Evolutionary conservation across 106 monocot genomes (phyloP), one percentile per base, ranked within the genome.

Genomic region (Xerophyta viscosa): DNA sequence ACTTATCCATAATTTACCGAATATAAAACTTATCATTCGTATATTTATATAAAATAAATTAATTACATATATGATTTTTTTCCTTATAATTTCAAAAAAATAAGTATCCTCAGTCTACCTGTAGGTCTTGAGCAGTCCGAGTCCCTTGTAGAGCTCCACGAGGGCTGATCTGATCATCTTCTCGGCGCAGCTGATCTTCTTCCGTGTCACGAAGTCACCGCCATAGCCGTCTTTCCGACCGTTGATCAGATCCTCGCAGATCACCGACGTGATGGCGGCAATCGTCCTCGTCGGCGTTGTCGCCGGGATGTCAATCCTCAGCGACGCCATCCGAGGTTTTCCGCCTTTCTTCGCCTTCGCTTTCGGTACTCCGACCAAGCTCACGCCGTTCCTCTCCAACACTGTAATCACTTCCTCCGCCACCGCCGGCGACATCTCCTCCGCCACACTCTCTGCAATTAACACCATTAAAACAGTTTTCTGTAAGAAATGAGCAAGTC

Each of bases 171-270:
- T 45, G 56, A 99, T 90, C 65, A 86, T 86, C 70, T 99, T 99
- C 68, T 90, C 90, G 0, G 98, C 98, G 44, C 72, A 71, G 64
- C 86, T 86, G 23, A 99, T 79, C 86, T 90, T 99, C 76, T 75
- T 90, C 26, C 77, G 60, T 54, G 56, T 77, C 30, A 90, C 60
- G 27, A 73, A 72, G 13, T 86, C 85, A 13, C 81, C 85, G 20
- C 65, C 66, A 4, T 37, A 31, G 1, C 72, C 79, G 8, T 89
- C 96, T 56, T 86, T 54, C 17, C 66, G 41, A 11, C 73, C 62
- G 69, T 90, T 99, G 49, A 86, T 77, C 13, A 90, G 50, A 23
- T 86, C 86, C 61, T 99, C 90, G 85, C 89, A 98, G 24, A 99
- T 79, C 55, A 78, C 72, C 36, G 79, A 67, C 4, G 78, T 73